Base-by-base conservation (phyloP, 768 basidiomycete genomes). In the Termitomyces sp. region DNA sequence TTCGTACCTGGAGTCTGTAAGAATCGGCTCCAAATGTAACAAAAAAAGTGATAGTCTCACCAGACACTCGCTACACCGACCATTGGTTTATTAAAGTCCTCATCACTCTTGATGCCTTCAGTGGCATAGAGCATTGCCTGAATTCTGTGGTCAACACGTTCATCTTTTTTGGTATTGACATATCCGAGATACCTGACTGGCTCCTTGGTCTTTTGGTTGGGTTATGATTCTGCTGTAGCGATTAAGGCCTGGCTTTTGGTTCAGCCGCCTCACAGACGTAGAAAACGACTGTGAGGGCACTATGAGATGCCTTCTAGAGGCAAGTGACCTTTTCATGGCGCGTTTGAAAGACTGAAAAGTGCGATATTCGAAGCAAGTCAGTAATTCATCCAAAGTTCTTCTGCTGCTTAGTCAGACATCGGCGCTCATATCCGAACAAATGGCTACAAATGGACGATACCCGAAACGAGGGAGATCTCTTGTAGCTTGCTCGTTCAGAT, bases 61-160 rank as follows among this genome's bases (percentile, higher is more conserved):
- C 97, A 99, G 36, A 99, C 90, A 64, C 94, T 96, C 10, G 87
- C 97, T 27, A 99, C 86, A 50, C 97, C 97, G 56, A 99, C 91
- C 95, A 98, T 98, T 45, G 95, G 87, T 71, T 96, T 98, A 68
- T 91, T 78, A 61, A 99, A 90, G 76, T 99, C 97, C 2, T 79
- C 82, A 62, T 96, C 90, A 16, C 66, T 74, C 26, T 81, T 76
- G 60, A 99, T 83, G 32, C 93, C 95, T 36, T 98, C 97, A 1
- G 97, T 99, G n/a, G 95, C 97, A 74, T 95, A 99, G 49, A 99
- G 78, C 97, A 99, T 98, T 34, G 97, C 97, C 92, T 96, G 62
- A 43, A 24, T 14, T 40, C n/a, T 20, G 51, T 14, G 12, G 26
- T 52, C 37, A 30, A 40, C 18, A 20, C 5, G 5, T 8, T 45